These are phyloP conservation scores for Hirschioporus abietinus DNA, from an alignment of 768 basidiomycete genomes.

Conservation along the genomic window DNA sequence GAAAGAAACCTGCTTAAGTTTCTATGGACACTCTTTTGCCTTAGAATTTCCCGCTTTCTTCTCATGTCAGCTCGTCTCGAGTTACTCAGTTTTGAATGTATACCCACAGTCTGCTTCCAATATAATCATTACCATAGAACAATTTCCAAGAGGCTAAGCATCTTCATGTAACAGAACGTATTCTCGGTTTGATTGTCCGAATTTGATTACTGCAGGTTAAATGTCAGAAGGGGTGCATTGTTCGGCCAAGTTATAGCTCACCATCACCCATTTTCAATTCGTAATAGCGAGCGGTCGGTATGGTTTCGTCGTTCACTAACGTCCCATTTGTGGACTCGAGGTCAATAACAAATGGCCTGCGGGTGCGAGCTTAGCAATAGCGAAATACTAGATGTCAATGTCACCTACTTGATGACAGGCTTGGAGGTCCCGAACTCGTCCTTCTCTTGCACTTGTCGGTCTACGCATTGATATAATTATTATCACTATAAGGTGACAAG, in stretches of 20 bases:
- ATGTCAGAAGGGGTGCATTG: neutral
- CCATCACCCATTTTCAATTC: constrained; percentile 78
- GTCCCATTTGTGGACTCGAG: constrained; percentile 98
- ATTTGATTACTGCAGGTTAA: constrained; percentile 65
- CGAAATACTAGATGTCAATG: neutral
- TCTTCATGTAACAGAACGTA: constrained; percentile 86
- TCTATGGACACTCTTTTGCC: too few species aligned
- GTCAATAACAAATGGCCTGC: constrained; percentile 93
- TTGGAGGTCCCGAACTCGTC: constrained; percentile 83
- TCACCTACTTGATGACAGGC: constrained; percentile 73
- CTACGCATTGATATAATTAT: constrained; percentile 28
- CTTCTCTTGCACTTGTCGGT: constrained; percentile 79
- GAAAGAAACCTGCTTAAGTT: too few species aligned
- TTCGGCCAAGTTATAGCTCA: constrained; percentile 32
- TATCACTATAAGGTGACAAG: constrained; percentile 10
- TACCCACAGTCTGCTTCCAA: neutral
- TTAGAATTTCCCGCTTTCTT: too few species aligned
- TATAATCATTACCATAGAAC: neutral
- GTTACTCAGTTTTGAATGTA: neutral
- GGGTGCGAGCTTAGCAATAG: neutral
- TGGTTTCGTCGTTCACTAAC: constrained; percentile 77
- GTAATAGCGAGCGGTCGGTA: constrained; percentile 84
- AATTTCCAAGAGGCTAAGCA: constrained; percentile 22
- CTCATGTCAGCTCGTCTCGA: neutral
- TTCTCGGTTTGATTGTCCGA: constrained; percentile 74